Conservation (phyloP, 768 basidiomycete species). For the Boletus rubroflammeus region DNA sequence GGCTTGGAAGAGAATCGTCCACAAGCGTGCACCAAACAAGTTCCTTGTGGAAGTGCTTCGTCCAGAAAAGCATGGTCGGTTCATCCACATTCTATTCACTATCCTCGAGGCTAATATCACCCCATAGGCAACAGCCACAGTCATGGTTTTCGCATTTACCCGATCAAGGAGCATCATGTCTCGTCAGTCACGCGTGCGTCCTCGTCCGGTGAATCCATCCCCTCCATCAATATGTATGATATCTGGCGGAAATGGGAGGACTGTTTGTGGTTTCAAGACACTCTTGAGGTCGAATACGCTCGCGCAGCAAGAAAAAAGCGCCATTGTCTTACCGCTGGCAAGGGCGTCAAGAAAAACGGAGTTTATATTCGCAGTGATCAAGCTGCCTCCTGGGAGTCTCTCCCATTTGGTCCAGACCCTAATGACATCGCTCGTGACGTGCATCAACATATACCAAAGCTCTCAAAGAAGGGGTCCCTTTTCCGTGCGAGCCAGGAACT, state of each 20-base stretch:
- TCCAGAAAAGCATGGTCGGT: constrained; percentile 55
- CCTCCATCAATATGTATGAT: constrained; percentile 52
- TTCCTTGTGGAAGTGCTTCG: constrained; percentile 59
- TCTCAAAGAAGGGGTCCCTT: constrained; percentile 68
- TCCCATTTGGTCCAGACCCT: constrained; percentile 81
- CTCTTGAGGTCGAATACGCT: constrained; percentile 61
- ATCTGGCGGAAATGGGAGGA: constrained; percentile 84
- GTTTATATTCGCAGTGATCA: constrained; percentile 65
- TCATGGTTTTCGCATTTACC: constrained; percentile 61
- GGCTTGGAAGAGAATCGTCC: constrained; percentile 61
- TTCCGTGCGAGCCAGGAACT: constrained; percentile 70
- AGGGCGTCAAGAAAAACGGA: constrained; percentile 69
- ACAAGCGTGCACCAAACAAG: constrained; percentile 51
- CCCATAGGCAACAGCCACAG: constrained; percentile 47
- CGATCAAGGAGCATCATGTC: constrained; percentile 38
- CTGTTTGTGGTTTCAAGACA: constrained; percentile 71
- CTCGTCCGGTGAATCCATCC: constrained; percentile 37
- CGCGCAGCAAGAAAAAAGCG: constrained; percentile 65
- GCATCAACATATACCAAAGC: constrained; percentile 59
- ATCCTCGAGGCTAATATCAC: neutral
- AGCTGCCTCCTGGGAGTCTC: constrained; percentile 81
- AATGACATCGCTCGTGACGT: constrained; percentile 67
- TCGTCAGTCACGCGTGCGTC: constrained; percentile 13
- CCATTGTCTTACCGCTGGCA: constrained; percentile 62
- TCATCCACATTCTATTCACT: constrained; percentile 2